These are phyloP conservation scores for Penicillium sp. DNA, from an alignment of 2,329 filamentous ascomycete species.

Conservation along the genomic window DNA sequence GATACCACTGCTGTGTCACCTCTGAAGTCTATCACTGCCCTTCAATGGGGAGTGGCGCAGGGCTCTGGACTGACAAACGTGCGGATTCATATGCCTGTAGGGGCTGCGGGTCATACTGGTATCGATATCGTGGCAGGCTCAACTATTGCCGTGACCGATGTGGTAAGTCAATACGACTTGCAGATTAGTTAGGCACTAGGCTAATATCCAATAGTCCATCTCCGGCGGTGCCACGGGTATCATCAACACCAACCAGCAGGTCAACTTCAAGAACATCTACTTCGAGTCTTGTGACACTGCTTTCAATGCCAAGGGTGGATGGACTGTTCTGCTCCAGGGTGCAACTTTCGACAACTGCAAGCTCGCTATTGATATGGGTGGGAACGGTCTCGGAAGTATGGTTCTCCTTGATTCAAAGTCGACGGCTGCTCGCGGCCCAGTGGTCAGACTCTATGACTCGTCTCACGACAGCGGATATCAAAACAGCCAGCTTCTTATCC, in stretches of 20 bases:
- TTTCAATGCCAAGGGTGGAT: constrained; percentile 39
- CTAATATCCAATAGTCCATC: constrained; percentile 20
- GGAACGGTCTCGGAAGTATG: constrained; percentile 24
- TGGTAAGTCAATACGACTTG: constrained; percentile 14
- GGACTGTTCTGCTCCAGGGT: constrained; percentile 24
- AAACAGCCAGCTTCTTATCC: constrained; percentile 28
- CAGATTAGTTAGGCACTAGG: background rate
- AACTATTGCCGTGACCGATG: constrained; percentile 26
- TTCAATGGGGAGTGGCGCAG: constrained; percentile 36
- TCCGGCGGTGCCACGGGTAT: constrained; percentile 28
- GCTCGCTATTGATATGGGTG: constrained; percentile 28
- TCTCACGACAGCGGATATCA: constrained; percentile 23
- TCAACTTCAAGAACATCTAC: constrained; percentile 45
- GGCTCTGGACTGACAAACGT: constrained; percentile 32
- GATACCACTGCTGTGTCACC: constrained; percentile 26
- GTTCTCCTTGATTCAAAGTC: constrained; percentile 28
- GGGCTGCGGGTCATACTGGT: constrained; percentile 27
- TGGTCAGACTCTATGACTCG: constrained; percentile 27
- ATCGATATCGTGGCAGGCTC: constrained; percentile 24
- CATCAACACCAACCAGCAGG: constrained; percentile 29
- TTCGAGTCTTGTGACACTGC: constrained; percentile 57
- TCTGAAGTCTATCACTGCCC: constrained; percentile 19
- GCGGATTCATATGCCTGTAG: constrained; percentile 30
- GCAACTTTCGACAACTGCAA: constrained; percentile 27
- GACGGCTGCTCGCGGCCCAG: constrained; percentile 22